Base-by-base conservation (phyloP, 306 rosid species). In the Comarum palustre region DNA sequence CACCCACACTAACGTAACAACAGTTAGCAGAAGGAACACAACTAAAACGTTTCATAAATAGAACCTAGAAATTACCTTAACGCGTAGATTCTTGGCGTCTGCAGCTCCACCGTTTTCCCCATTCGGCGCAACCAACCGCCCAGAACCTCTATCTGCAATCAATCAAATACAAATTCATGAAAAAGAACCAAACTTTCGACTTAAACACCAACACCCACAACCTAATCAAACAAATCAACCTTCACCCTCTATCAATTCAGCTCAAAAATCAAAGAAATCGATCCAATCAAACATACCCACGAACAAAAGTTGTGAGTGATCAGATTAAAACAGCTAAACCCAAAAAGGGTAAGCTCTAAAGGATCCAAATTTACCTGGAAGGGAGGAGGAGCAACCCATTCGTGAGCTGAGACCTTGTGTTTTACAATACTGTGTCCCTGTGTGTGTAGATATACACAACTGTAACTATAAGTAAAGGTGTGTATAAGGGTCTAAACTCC, bases 361-460 rank as follows among this genome's bases (percentile, higher is more conserved):
- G 16, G 58, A 57, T 38, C 63, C 63, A 64, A 71, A 17, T 50
- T 27, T 79, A 90, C 98, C 94, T 17, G 89, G 88, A 78, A 83
- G 41, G 80, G 98, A 93, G 42, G 94, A 80, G 22, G 92, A 83
- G 84, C 97, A 90, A 82, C 97, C 98, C 98, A 93, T 60, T 76
- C 39, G 52, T 51, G 34, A 71, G 29, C 50, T 14, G 72, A 63
- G 52, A 79, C 22, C 22, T 36, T 57, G 41, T 19, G 71, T 36
- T 2, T 41, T 31, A 45, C 60, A 31, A 24, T 51, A 54, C 36
- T 27, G 38, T 57, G 64, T 25, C 48, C 25, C 22, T 15, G 41
- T 31, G 50, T 38, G 36, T 58, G 0, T 55, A 24, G 19, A 57
- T 12, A 31, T 13, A 15, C 41, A 61, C 67, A 32, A 34, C 67